Evolutionary conservation across 228 moss, liverwort and hornwort species (phyloP).

Genomic region (Sphagnum magellanicum): DNA sequence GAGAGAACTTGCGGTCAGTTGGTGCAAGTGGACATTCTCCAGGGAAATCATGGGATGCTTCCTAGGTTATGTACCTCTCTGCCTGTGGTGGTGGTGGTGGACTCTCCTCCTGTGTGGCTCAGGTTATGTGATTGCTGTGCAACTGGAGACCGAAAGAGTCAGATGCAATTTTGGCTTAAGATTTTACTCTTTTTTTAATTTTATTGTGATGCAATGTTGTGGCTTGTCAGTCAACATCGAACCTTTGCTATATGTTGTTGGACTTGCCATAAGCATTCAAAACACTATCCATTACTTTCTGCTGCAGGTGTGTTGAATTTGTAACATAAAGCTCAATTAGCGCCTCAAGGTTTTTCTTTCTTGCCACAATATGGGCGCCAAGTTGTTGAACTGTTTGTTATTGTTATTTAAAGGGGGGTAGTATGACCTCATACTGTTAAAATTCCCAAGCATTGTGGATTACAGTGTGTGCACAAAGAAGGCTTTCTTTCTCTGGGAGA

Average conservation of each 20-base stretch:
- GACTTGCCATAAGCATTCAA: constrained; percentile 28
- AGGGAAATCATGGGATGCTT: constrained; percentile 93
- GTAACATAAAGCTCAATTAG: constrained; percentile 29
- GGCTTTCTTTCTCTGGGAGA: too few relatives aligned
- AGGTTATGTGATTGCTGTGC: constrained; percentile 5
- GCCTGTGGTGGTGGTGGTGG: constrained; percentile 4
- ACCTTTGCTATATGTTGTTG: constrained; percentile 7
- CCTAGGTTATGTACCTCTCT: constrained; percentile 25
- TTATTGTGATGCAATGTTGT: too few relatives aligned
- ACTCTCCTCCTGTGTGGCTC: constrained; percentile 30
- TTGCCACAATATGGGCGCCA: constrained; percentile 19
- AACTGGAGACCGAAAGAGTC: constrained; percentile 26
- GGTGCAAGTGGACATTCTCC: constrained; percentile 88
- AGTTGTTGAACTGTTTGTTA: constrained; percentile 27
- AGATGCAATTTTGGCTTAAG: constrained; percentile 65
- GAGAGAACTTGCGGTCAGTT: constrained; percentile 72
- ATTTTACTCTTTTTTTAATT: constrained; percentile 55
- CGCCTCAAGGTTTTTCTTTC: constrained; percentile 12
- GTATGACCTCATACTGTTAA: too few relatives aligned
- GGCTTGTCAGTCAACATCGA: constrained; percentile 23
- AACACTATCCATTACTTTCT: constrained; percentile 19
- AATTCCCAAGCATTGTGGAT: too few relatives aligned
- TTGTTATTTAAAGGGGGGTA: constrained; percentile 17
- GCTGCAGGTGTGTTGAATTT: constrained; percentile 45
- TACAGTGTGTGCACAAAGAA: too few relatives aligned